Evolutionary conservation across 345 rosid genomes (phyloP), one percentile per base, ranked within the genome.

Genomic region (Pugionium dolabratum): DNA sequence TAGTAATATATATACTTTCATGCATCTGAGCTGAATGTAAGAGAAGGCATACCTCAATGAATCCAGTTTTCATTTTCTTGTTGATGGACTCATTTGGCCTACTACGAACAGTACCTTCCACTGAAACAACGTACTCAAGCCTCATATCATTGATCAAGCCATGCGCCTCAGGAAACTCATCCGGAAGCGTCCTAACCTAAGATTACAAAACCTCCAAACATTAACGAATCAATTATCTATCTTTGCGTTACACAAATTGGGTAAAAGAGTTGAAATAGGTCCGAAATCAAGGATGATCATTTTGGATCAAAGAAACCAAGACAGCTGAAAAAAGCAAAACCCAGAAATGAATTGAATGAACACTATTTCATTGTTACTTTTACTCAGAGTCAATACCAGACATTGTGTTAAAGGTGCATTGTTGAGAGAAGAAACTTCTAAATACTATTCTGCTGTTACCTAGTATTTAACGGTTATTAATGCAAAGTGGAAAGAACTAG

Each of bases 111-210:
- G 84, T 67, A 33, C 97, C 96, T 75, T 86, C 97, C 25, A 94
- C 81, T 9, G 81, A 83, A 61, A 90, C 79, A 49, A 94, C 96
- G 51, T 86, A 88, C 77, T 90, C 99, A 65, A 90, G 69, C 76
- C 97, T 84, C 88, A 81, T 73, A 51, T 86, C 83, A 63, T 85
- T 90, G 50, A 81, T 72, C 70, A 83, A 59, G 2, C 81, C 68
- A 78, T 94, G 93, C 5, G 96, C 97, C 64, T 82, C 95, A 2
- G 96, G 95, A 66, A 84, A 90, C 55, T 88, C 91, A 73, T 77
- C 76, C 2, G 99, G 97, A 50, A 86, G 83, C 3, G 97, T 85
- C 25, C 89, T 81, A 69, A 90, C 82, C 99, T 90, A 45, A 37
- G 40, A 65, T 41, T 29, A 41, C 50, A 45, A 39, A 57, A 60